phyloP scores from a whole-genome alignment of 139 green algal species.

The Axilococcus clingmanii region DNA sequence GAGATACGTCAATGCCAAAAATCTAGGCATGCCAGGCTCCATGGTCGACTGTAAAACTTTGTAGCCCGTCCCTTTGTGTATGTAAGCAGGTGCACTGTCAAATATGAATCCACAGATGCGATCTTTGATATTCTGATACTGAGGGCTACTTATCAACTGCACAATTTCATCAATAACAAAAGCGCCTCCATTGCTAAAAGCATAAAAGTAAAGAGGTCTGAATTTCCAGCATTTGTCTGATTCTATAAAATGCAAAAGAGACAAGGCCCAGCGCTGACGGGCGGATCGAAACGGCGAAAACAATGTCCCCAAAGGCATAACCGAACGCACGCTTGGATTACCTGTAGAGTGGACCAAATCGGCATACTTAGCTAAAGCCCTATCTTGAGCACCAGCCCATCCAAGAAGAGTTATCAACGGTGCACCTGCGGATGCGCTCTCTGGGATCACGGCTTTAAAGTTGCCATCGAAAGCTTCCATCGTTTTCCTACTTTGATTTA shows the following conservation, averaged over 20 bases:
- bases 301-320: slow-evolving; percentile 2
- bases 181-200: slow-evolving; percentile 21
- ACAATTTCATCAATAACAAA: slow-evolving; percentile 16
- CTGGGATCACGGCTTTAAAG: too few relatives aligned
- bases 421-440: too few relatives aligned
- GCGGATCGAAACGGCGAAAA: slow-evolving; percentile 5
- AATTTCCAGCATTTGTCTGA: background rate
- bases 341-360: background rate
- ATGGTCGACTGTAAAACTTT: background rate
- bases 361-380: slow-evolving; percentile 4
- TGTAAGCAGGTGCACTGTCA: slow-evolving; percentile 14
- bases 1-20: background rate
- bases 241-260: slow-evolving; percentile 3
- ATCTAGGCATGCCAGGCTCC: background rate
- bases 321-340: slow-evolving; percentile 6
- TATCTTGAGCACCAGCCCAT: slow-evolving; percentile 6
- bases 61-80: background rate
- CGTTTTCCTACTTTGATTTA: background rate
- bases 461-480: too few relatives aligned
- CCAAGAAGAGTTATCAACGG: too few relatives aligned
- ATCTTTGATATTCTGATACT: background rate
- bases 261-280: slow-evolving; percentile 1
- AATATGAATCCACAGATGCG: slow-evolving; percentile 4
- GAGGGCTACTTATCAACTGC: slow-evolving; percentile 1
- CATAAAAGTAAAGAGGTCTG: slow-evolving; percentile 8